Percentiles rank a stretch among this genome's conserved stretches.
Conservation (phyloP, 2,329 filamentous ascomycete species). For the Verticillium longisporum region DNA sequence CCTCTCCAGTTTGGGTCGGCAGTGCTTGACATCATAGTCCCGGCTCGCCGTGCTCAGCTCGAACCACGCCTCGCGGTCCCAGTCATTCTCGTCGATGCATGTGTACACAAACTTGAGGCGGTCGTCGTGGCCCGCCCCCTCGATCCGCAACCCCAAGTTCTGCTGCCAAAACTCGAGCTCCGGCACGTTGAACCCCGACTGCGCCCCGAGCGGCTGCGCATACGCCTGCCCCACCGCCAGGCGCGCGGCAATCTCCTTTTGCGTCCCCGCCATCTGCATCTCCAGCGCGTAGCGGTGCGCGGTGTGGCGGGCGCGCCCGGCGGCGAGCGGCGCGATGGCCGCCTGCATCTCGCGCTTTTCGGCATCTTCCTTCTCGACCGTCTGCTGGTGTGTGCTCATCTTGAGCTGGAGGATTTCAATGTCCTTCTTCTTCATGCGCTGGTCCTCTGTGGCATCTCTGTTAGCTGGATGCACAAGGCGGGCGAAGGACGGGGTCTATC, state of each 20-base stretch:
- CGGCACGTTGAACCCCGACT: slow-evolving; percentile 82
- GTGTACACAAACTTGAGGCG: slow-evolving; percentile 85
- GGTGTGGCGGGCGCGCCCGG: slow-evolving; percentile 55
- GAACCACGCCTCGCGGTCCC: slow-evolving; percentile 88
- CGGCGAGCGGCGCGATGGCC: slow-evolving; percentile 50
- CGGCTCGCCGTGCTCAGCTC: slow-evolving; percentile 75
- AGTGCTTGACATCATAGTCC: slow-evolving; percentile 80
- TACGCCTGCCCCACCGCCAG: slow-evolving; percentile 67
- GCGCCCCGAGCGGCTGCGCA: slow-evolving; percentile 69
- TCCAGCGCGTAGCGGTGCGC: slow-evolving; percentile 49
- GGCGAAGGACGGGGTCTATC: not conserved
- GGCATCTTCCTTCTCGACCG: slow-evolving; percentile 67
- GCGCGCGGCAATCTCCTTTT: slow-evolving; percentile 61
- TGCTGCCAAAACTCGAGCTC: slow-evolving; percentile 96
- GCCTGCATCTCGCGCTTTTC: slow-evolving; percentile 70
- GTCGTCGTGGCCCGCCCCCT: slow-evolving; percentile 79
- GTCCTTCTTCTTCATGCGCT: slow-evolving; percentile 80
- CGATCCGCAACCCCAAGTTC: slow-evolving; percentile 81
- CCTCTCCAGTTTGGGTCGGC: slow-evolving; percentile 73
- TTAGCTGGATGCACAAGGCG: not conserved
- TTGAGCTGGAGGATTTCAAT: slow-evolving; percentile 77
- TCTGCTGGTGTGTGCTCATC: slow-evolving; percentile 63
- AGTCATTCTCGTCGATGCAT: slow-evolving; percentile 79
- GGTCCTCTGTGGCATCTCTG: slow-evolving; percentile 59
- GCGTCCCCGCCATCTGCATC: slow-evolving; percentile 58